phyloP scores from a whole-genome alignment of 1,284 basidiomycete genomes.

The Cryptococcus hybrid region DNA sequence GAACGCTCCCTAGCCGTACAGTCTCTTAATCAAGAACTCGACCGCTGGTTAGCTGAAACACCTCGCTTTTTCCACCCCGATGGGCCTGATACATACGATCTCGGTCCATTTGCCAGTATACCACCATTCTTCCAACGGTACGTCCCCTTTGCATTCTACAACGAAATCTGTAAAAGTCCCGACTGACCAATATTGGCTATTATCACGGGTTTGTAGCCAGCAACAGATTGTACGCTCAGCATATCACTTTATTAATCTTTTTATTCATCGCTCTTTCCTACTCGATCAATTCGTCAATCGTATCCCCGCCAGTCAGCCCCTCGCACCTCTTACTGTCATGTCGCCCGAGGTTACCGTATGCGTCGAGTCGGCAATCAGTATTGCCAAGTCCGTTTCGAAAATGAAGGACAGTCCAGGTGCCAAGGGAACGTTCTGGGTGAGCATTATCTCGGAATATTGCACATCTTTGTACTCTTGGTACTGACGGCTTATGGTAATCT shows the following conservation, averaged over 20 bases:
- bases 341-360: constrained; percentile 1
- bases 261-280: constrained; percentile 1
- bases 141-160: neutral
- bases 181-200: too few relatives aligned
- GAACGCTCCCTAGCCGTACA: neutral
- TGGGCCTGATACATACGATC: neutral
- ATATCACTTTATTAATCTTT: constrained; percentile 2
- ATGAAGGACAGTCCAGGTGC: constrained; percentile 2
- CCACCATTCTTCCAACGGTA: constrained; percentile 3
- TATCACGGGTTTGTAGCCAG: neutral
- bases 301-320: neutral
- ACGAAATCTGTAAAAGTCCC: neutral
- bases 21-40: neutral
- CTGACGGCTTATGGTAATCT: neutral
- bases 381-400: neutral
- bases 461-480: neutral
- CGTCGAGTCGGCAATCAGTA: constrained; percentile 1
- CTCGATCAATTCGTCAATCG: constrained; percentile 3
- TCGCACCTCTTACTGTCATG: neutral
- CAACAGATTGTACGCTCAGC: constrained; percentile 3
- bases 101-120: constrained; percentile 1
- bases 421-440: constrained; percentile 3
- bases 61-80: constrained; percentile 3
- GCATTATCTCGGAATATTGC: neutral
- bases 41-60: neutral